Evolutionary conservation across 768 basidiomycete species (phyloP).

Genomic region (Botryobasidium botryosum): DNA sequence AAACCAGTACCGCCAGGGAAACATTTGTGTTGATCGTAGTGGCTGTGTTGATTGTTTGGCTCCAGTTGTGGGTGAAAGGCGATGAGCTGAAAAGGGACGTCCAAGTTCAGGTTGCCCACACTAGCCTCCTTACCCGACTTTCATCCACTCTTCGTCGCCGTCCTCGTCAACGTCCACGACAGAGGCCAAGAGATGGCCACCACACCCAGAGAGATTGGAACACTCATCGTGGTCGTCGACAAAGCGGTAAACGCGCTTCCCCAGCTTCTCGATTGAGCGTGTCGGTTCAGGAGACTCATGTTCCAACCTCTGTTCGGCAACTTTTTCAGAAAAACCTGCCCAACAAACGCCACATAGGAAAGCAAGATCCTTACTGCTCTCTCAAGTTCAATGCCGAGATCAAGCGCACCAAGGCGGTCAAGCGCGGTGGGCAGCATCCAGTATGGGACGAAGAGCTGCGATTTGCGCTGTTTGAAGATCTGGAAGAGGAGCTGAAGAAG

Average conservation of each 20-base stretch:
- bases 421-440: slow-evolving; percentile 93
- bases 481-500: slow-evolving; percentile 33
- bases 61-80: no score
- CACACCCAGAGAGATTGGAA: slow-evolving; percentile 71
- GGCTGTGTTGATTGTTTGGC: no score
- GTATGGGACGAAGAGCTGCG: slow-evolving; percentile 98
- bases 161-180: no score
- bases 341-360: slow-evolving; percentile 83
- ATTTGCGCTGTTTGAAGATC: slow-evolving; percentile 73
- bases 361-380: slow-evolving; percentile 92
- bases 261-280: slow-evolving; percentile 4
- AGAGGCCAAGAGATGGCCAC: no score
- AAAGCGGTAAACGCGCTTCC: slow-evolving; percentile 62
- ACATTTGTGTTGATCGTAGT: no score
- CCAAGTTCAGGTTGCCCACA: no score
- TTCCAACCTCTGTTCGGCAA: not conserved
- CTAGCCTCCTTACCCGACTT: no score
- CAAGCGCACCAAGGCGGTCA: slow-evolving; percentile 81
- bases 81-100: no score
- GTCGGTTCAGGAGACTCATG: no score
- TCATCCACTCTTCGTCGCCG: no score
- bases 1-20: no score
- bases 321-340: slow-evolving; percentile 59
- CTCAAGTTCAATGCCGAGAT: slow-evolving; percentile 67
- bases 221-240: slow-evolving; percentile 81